phyloP scores from a whole-genome alignment of 768 basidiomycete species.

The Psilocybe cyanescens region DNA sequence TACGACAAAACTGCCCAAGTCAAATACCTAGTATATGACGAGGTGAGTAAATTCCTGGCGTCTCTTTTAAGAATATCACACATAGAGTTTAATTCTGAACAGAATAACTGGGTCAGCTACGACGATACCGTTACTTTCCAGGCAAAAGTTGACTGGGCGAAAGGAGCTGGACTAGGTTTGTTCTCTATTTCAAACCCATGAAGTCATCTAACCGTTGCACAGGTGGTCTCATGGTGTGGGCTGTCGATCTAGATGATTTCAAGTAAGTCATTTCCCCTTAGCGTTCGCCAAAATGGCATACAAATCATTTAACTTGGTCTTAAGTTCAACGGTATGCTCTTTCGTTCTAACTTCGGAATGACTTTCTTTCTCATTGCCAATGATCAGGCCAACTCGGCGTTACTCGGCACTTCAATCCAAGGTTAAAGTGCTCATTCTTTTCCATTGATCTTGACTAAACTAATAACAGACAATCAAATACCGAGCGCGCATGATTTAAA shows the following conservation, averaged over 20 bases:
- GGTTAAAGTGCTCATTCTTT: not conserved
- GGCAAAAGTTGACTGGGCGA: not conserved
- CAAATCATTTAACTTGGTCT: not conserved
- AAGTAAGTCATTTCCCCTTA: not conserved
- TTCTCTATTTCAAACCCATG: not conserved
- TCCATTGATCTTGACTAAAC: not conserved
- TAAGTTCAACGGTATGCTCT: not conserved
- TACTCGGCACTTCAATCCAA: not conserved
- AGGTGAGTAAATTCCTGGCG: not conserved
- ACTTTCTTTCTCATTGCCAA: not conserved
- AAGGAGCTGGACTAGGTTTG: not conserved
- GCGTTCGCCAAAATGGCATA: not conserved
- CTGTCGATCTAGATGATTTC: not conserved
- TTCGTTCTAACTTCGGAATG: not conserved
- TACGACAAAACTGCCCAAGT: not conserved
- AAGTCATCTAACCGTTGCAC: not conserved
- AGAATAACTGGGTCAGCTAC: not conserved
- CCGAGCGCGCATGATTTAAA: not conserved
- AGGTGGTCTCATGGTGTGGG: constrained; percentile 1
- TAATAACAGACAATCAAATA: not conserved
- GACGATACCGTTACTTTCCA: not conserved
- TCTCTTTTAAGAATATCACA: not conserved
- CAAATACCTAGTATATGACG: not conserved
- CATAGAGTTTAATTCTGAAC: not conserved
- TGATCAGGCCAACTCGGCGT: not conserved